phyloP scores from a whole-genome alignment of 2,329 filamentous ascomycete species.

The Onygena corvina region DNA sequence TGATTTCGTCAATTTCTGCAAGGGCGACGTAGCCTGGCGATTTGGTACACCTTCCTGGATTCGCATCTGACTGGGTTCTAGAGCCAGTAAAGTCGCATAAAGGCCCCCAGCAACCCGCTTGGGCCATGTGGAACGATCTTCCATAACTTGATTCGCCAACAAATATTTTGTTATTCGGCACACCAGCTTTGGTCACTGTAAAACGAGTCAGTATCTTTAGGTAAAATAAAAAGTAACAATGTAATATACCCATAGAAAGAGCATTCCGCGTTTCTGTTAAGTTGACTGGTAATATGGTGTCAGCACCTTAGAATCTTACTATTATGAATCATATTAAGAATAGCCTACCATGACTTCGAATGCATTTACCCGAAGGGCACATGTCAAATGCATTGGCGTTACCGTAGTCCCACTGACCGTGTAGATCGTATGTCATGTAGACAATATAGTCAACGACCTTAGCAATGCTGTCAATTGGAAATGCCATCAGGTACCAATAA shows the following conservation, averaged over 20 bases:
- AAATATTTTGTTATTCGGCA: constrained; percentile 23
- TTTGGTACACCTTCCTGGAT: constrained; percentile 23
- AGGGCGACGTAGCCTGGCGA: constrained; percentile 27
- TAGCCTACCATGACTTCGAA: neutral
- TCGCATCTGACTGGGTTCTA: constrained; percentile 18
- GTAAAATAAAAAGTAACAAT: too few relatives aligned
- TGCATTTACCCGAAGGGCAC: too few relatives aligned
- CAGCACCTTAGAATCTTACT: too few relatives aligned
- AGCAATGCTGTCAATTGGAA: constrained; percentile 20
- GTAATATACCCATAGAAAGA: constrained; percentile 21
- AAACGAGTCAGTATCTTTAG: too few relatives aligned
- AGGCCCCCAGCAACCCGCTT: constrained; percentile 19
- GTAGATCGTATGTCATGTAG: constrained; percentile 30
- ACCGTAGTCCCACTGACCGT: constrained; percentile 20
- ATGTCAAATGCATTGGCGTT: too few relatives aligned
- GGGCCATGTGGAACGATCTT: constrained; percentile 26
- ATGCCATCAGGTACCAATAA: constrained; percentile 24
- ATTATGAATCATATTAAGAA: too few relatives aligned
- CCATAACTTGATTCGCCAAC: constrained; percentile 30
- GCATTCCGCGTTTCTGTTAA: constrained; percentile 28
- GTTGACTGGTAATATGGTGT: too few relatives aligned
- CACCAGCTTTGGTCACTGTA: constrained; percentile 31
- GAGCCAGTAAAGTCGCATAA: constrained; percentile 20
- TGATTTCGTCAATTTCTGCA: constrained; percentile 25
- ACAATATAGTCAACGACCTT: constrained; percentile 24